Evolutionary conservation across 805 yeast genomes (phyloP), one percentile per base, ranked within the genome.

Genomic region (Lipomyces yamanashiensis): DNA sequence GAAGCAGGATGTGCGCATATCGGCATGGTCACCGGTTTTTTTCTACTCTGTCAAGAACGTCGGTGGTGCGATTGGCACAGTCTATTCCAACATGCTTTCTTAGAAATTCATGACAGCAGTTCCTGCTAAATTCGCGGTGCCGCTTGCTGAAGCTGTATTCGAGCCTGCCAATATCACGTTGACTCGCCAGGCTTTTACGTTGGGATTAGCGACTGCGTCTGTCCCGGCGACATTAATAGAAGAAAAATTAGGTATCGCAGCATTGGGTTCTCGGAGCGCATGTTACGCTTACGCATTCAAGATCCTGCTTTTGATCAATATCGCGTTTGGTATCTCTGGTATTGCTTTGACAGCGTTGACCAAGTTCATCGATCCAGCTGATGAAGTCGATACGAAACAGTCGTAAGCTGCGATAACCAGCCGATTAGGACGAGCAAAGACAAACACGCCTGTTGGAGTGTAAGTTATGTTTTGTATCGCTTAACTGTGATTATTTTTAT

Each of bases 351-450:
- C 47, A 15, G 17, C 21, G 47, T 8, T 43, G 21, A 33, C 41
- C 13, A 37, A 34, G 13, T 9, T 28, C 7, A 66, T 69, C 68
- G 69, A 43, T 13, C 34, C 47, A n/a, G 79, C 70, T 58, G 62
- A 76, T 66, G 71, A 67, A 55, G 65, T 72, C 56, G 67, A 55
- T n/a, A 21, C 44, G 23, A 41, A 54, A n/a, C 63, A 59, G 17
- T 28, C 66, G 57, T 36, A 2, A 17, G 12, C 23, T 9, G 23
- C 23, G 2, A 17, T 43, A 28, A 28, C 47, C 4, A 43, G 47
- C 13, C 13, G 10, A 13, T 43, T 43, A 9, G 7, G 47, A 43
- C 10, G 10, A 3, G 43, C 43, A 13, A 12, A 13, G n/a, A 39
- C 43, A 39, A 28, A 28, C 28, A 28, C 28, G 5, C 28, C 28